Percentiles rank a stretch among this genome's conserved stretches.
phyloP scores from a whole-genome alignment of 2,329 filamentous ascomycete species.

The Pseudopithomyces maydicus region DNA sequence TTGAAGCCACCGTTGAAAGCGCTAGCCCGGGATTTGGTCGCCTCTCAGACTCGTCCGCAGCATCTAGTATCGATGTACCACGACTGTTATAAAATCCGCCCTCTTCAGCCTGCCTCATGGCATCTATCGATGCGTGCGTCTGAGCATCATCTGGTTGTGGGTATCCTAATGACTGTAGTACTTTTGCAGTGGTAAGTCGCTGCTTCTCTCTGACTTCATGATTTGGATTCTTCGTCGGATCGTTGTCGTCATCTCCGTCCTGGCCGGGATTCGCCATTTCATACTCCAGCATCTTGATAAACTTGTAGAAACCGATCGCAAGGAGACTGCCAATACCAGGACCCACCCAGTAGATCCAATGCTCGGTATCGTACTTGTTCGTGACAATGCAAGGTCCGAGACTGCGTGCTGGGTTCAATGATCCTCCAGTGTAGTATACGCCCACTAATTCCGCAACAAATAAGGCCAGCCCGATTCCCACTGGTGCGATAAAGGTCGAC shows the following conservation, averaged over 20 bases:
- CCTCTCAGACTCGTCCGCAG: background rate
- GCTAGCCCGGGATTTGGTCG: background rate
- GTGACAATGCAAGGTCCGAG: slow-evolving; percentile 53
- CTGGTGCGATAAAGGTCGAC: slow-evolving; percentile 70
- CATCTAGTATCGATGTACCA: background rate
- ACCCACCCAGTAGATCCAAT: slow-evolving; percentile 59
- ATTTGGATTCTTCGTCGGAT: slow-evolving; percentile 14
- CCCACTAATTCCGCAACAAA: slow-evolving; percentile 64
- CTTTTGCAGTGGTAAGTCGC: background rate
- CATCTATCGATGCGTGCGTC: background rate
- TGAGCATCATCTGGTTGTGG: background rate
- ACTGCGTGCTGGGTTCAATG: slow-evolving; percentile 53
- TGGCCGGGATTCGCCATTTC: slow-evolving; percentile 45
- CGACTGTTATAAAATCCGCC: background rate
- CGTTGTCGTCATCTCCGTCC: slow-evolving; percentile 36
- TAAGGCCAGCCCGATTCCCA: slow-evolving; percentile 73
- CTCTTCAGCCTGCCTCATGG: background rate
- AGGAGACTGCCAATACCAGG: slow-evolving; percentile 50
- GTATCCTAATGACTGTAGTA: background rate
- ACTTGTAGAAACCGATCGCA: slow-evolving; percentile 55
- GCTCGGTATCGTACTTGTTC: slow-evolving; percentile 48
- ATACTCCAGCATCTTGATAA: slow-evolving; percentile 51
- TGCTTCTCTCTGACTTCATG: slow-evolving; percentile 20
- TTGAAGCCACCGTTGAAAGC: background rate
- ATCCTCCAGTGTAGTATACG: slow-evolving; percentile 54